phyloP scores from a whole-genome alignment of 768 basidiomycete species.

The Mycena leptocephala region DNA sequence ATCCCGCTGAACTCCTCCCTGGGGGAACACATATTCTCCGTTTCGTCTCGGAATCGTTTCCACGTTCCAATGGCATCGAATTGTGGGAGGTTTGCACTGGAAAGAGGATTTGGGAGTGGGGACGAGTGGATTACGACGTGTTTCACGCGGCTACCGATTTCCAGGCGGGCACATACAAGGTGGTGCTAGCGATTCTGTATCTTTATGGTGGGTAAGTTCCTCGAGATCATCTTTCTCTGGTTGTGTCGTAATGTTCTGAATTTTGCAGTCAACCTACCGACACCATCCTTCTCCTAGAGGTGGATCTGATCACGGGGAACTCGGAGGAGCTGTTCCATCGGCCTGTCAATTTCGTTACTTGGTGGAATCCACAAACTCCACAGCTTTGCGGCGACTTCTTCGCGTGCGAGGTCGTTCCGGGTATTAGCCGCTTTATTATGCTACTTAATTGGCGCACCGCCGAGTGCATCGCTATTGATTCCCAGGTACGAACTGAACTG shows the following conservation, averaged over 20 bases:
- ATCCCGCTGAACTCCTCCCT: not conserved
- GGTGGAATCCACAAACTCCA: no score
- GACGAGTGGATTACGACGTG: not conserved
- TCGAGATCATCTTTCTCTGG: not conserved
- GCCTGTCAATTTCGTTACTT: not conserved
- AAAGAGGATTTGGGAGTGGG: not conserved
- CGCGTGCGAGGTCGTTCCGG: not conserved
- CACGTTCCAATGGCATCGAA: not conserved
- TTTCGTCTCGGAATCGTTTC: not conserved
- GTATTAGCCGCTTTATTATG: not conserved
- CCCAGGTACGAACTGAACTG: not conserved
- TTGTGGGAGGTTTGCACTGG: not conserved
- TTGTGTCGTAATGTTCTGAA: not conserved
- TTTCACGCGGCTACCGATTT: not conserved
- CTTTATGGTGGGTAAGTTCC: not conserved
- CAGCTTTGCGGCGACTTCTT: not conserved
- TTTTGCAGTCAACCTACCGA: not conserved
- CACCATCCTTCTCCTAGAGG: not conserved
- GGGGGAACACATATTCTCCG: not conserved
- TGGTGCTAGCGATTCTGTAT: not conserved
- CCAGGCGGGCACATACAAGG: not conserved
- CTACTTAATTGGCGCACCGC: not conserved
- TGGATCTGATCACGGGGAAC: not conserved
- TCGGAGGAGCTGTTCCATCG: not conserved
- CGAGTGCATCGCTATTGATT: not conserved